A percentile compares a stretch with the other conserved stretches of the same genome.
phyloP scores from a whole-genome alignment of 2,329 filamentous ascomycete genomes.

The Beauveria sp. region DNA sequence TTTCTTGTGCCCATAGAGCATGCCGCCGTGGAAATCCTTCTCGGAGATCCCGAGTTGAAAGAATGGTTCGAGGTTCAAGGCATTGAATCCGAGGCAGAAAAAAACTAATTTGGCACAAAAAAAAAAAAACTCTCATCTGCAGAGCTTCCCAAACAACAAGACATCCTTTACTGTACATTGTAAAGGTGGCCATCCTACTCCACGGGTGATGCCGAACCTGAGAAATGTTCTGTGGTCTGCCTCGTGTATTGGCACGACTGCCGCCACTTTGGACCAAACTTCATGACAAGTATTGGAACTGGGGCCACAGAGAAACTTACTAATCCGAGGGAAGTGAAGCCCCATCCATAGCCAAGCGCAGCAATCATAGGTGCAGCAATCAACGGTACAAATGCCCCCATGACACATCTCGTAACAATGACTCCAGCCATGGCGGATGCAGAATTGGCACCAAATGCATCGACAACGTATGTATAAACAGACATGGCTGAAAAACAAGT shows the following conservation, averaged over 20 bases:
- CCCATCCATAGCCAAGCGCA: conserved; percentile 43
- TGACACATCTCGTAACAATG: conserved; percentile 32
- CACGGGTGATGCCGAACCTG: too few relatives aligned
- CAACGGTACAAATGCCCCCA: conserved; percentile 48
- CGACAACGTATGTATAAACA: conserved; percentile 6
- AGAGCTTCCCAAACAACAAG: too few relatives aligned
- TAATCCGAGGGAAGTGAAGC: conserved; percentile 37
- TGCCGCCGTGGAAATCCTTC: background rate
- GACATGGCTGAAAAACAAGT: background rate
- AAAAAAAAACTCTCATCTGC: too few relatives aligned
- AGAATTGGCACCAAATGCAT: background rate
- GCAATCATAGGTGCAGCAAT: conserved; percentile 39
- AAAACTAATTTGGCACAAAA: background rate
- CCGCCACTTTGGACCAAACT: conserved; percentile 42
- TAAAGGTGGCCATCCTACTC: too few relatives aligned
- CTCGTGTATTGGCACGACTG: background rate
- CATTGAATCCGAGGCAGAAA: background rate
- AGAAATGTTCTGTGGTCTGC: too few relatives aligned
- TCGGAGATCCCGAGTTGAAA: background rate
- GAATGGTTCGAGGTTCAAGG: background rate
- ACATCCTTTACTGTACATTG: too few relatives aligned
- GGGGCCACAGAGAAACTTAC: conserved; percentile 38
- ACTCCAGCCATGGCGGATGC: conserved; percentile 7
- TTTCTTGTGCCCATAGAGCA: background rate
- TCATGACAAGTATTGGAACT: conserved; percentile 41